phyloP scores from a whole-genome alignment of 306 rosid species.

The Medicago ruthenica region DNA sequence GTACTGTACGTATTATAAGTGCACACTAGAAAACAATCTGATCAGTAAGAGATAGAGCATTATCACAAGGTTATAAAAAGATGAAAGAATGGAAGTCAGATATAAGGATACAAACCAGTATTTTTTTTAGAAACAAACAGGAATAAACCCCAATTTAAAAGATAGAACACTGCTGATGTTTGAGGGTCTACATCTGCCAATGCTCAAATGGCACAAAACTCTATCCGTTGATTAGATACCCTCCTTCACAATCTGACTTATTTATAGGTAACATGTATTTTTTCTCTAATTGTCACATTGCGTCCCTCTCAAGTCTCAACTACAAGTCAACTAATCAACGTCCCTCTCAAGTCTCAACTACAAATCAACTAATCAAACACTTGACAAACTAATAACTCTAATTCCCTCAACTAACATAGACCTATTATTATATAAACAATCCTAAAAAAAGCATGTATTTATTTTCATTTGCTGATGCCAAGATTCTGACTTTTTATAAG shows the following conservation, averaged over 20 bases:
- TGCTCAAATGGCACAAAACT: neutral
- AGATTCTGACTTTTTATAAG: neutral
- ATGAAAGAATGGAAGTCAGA: constrained; percentile 12
- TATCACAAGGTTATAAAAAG: constrained; percentile 12
- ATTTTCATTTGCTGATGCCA: neutral
- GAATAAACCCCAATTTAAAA: neutral
- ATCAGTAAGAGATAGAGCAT: constrained; percentile 14
- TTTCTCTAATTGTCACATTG: neutral
- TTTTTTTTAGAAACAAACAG: neutral
- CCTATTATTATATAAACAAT: neutral
- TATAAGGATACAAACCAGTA: neutral
- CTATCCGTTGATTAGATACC: neutral
- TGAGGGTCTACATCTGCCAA: neutral
- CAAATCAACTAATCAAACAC: neutral
- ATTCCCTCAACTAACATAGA: neutral
- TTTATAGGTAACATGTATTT: neutral
- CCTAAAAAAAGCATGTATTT: neutral
- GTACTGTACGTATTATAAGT: neutral
- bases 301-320: neutral
- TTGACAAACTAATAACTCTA: neutral
- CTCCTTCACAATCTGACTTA: neutral
- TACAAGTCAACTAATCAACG: neutral
- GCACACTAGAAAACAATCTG: constrained; percentile 3
- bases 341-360: neutral
- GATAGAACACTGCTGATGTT: neutral